Evolutionary conservation across 768 basidiomycete species (phyloP), one percentile per base, ranked within the genome.

Genomic region (Rhizopogon sp.): DNA sequence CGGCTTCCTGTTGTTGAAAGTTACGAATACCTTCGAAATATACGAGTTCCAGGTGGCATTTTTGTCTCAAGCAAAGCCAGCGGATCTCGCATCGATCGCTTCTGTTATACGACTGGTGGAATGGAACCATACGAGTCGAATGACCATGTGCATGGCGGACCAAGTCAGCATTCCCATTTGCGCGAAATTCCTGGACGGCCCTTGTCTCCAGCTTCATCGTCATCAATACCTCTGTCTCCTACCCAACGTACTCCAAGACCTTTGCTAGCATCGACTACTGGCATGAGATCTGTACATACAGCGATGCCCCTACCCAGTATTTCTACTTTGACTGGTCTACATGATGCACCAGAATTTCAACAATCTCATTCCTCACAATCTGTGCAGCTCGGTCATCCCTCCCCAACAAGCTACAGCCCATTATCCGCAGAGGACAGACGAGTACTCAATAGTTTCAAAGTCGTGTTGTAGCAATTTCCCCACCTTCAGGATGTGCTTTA

Each of bases 1-100:
- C 78, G 79, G 37, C 76, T 92, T 28, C 89, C 90, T 16, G 81
- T 87, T 31, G 76, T 90, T 49, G 87, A 90, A 56, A 78, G 81
- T 62, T 90, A 89, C 60, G 82, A 88, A 35, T 85, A 88, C 64
- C 79, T 92, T 55, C 81, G 84, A 54, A 76, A 72, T 56, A 75
- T 92, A 54, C 78, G 77, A 17, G 82, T 88, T 29, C 88, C 88
- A 4, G 79, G 79, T 54, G 85, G 86, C 3, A 72, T 90, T n/a
- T 90, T 87, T 64, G 74, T 81, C 42, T 88, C 86, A 57, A 86
- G 83, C 64, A 88, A 88, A 70, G 68, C 79, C 44, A 71, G 58
- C 14, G 76, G 70, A 3, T 43, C 66, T 9, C 61, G 67, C 31
- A 67, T 41, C 22, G 67, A 70, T 41, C 67, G 58, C 7, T 57